A percentile compares a stretch with the other conserved stretches of the same genome.
These are phyloP conservation scores for Microbotryum silenes-acaulis DNA, from an alignment of 1,284 basidiomycete species.

Conservation along the genomic window DNA sequence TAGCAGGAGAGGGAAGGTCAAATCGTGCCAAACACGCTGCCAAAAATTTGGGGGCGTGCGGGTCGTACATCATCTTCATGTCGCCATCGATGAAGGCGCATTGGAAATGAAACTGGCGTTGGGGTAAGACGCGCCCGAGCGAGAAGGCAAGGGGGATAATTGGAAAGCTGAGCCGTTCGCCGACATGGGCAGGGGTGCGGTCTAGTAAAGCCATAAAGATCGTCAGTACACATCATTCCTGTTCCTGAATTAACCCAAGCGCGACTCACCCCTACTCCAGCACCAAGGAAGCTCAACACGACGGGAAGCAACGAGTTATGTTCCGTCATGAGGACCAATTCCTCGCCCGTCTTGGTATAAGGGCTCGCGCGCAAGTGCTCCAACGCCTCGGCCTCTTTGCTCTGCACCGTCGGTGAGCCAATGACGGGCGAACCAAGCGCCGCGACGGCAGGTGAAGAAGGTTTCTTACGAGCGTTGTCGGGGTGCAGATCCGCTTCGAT, in stretches of 20 bases:
- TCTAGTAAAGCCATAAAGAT: not conserved
- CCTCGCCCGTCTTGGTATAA: conserved; percentile 36
- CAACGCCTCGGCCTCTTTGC: conserved; percentile 12
- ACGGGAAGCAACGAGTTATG: conserved; percentile 43
- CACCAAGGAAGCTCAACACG: conserved; percentile 20
- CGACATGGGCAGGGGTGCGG: conserved; percentile 28
- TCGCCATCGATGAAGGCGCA: no score
- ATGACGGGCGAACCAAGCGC: not conserved
- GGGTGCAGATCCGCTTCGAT: conserved; percentile 14
- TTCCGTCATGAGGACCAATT: conserved; percentile 39
- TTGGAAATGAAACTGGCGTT: no score
- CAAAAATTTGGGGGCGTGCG: no score
- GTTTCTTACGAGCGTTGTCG: conserved; percentile 1
- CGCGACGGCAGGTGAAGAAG: not conserved
- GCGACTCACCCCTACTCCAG: conserved; percentile 18
- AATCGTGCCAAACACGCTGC: no score
- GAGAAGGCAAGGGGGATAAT: conserved; percentile 15
- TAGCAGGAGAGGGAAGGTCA: no score
- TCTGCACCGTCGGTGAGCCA: not conserved
- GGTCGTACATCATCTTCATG: no score
- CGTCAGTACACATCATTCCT: not conserved
- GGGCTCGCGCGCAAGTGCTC: not conserved
- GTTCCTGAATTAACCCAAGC: not conserved
- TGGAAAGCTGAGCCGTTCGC: conserved; percentile 30
- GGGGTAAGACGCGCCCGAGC: no score